Percentiles rank a stretch among this genome's conserved stretches.
These are phyloP conservation scores for Lentinus tigrinus DNA, from an alignment of 768 basidiomycete genomes.

Conservation along the genomic window DNA sequence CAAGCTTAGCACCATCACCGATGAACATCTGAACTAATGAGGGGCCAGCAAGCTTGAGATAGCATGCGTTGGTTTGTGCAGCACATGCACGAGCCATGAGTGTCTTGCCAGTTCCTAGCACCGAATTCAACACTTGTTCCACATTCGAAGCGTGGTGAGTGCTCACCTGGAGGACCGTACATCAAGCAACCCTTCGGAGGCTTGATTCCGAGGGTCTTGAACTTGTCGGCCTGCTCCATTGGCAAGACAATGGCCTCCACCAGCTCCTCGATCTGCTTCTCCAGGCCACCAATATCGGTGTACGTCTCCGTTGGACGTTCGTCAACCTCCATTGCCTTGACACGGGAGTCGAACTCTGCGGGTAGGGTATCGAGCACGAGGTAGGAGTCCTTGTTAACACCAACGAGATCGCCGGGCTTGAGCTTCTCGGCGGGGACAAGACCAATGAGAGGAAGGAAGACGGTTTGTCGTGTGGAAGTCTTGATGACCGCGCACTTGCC, in stretches of 20 bases:
- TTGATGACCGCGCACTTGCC: conserved; percentile 99
- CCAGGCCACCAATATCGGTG: conserved; percentile 95
- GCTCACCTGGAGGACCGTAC: conserved; percentile 94
- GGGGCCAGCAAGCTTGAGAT: conserved; percentile 95
- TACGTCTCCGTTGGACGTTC: conserved; percentile 97
- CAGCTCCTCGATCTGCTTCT: conserved; percentile 99
- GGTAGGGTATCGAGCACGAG: conserved; percentile 94
- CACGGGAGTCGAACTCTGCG: conserved; percentile 95
- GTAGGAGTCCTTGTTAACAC: conserved; percentile 99
- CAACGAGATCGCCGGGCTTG: conserved; percentile 90
- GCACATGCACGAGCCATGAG: conserved; percentile 97
- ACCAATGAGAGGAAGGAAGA: conserved; percentile 97
- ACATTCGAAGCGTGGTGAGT: neutral
- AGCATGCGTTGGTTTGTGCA: conserved; percentile 96
- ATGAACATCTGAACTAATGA: conserved; percentile 99
- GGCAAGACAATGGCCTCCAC: conserved; percentile 98
- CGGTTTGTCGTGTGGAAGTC: conserved; percentile 97
- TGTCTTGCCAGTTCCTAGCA: conserved; percentile 90
- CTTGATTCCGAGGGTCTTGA: conserved; percentile 96
- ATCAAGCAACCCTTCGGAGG: conserved; percentile 98
- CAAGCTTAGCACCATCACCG: conserved; percentile 98
- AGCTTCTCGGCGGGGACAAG: conserved; percentile 92
- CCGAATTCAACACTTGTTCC: neutral
- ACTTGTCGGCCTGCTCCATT: conserved; percentile 98
- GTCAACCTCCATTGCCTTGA: conserved; percentile 99